These are phyloP conservation scores for Linnemannia zychae DNA, from an alignment of 192 early-diverging fungal species.

Conservation along the genomic window DNA sequence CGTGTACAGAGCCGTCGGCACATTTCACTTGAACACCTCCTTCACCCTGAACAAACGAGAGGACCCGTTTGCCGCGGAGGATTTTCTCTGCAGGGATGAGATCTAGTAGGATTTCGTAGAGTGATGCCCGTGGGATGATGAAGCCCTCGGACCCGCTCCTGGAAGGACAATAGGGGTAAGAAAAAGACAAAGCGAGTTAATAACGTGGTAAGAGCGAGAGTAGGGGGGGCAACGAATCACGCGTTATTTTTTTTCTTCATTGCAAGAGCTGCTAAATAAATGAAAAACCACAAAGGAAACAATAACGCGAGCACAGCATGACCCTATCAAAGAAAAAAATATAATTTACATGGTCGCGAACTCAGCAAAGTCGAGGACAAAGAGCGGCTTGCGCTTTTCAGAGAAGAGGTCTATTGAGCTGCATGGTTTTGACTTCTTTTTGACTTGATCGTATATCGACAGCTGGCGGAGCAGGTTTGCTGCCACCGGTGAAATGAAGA, in stretches of 20 bases:
- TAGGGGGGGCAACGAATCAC: neutral
- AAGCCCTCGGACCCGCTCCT: neutral
- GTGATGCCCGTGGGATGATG: neutral
- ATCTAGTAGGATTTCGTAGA: neutral
- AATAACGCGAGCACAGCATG: neutral
- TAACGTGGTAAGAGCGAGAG: neutral
- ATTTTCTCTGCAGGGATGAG: slow-evolving; percentile 1
- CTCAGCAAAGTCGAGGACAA: neutral
- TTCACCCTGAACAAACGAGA: neutral
- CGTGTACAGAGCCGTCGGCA: neutral
- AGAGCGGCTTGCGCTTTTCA: slow-evolving; percentile 1
- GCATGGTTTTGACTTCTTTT: neutral
- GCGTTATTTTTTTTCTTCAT: neutral
- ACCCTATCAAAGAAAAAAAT: neutral
- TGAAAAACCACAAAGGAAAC: neutral
- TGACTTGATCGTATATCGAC: neutral
- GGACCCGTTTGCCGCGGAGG: neutral
- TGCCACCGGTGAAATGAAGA: neutral
- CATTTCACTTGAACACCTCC: neutral
- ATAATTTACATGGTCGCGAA: neutral
- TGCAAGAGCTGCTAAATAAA: neutral
- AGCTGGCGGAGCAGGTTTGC: slow-evolving; percentile 5
- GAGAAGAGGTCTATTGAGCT: neutral
- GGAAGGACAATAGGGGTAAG: neutral
- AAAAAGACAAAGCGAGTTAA: neutral